Evolutionary conservation across 2,329 filamentous ascomycete species (phyloP), one percentile per base, ranked within the genome.

Genomic region (Chaetomium olivaceum): DNA sequence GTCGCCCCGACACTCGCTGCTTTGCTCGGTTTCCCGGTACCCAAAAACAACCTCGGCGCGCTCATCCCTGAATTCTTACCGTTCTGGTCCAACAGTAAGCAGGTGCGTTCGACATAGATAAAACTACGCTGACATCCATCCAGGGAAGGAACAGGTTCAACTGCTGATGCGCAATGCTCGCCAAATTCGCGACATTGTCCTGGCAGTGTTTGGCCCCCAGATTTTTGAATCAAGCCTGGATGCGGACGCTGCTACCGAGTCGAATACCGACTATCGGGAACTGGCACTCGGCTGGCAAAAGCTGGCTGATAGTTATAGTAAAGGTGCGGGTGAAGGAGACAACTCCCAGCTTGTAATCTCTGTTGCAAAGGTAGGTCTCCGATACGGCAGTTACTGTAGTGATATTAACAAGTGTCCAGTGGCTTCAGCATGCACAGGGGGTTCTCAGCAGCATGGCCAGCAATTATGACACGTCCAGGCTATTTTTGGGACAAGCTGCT

Each of bases 401-500:
- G 21, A 23, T 23, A 9, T 67, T 72, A 50, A 72, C 31, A 2
- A 3, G 76, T 57, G 50, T 75, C 11, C 66, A 82, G 76, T 96
- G 95, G 82, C 84, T 92, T 59, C 84, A 82, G 60, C 80, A 82
- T 63, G 90, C 92, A 0, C 95, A 98, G 76, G 82, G 85, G 25
- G 79, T 92, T 19, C 91, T 99, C 85, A 96, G 92, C 72, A 89
- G 88, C 72, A 92, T 95, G 75, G 93, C 95, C 4, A 97, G 93
- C 76, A 96, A 97, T 75, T 99, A 99, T 76, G 85, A 96, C 74
- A 82, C 96, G 68, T 74, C 82, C 1, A 87, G 84, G 60, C 83
- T 96, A 58, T 71, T 77, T 2, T 71, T 82, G 2, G 85, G 85
- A 1, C 77, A 81, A 55, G 75, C 68, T 2, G 66, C 79, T 7